Percentiles rank a stretch among this genome's conserved stretches.
These are phyloP conservation scores for Pachysandra terminalis DNA, from an alignment of 164 flowering plant genomes.

Conservation along the genomic window DNA sequence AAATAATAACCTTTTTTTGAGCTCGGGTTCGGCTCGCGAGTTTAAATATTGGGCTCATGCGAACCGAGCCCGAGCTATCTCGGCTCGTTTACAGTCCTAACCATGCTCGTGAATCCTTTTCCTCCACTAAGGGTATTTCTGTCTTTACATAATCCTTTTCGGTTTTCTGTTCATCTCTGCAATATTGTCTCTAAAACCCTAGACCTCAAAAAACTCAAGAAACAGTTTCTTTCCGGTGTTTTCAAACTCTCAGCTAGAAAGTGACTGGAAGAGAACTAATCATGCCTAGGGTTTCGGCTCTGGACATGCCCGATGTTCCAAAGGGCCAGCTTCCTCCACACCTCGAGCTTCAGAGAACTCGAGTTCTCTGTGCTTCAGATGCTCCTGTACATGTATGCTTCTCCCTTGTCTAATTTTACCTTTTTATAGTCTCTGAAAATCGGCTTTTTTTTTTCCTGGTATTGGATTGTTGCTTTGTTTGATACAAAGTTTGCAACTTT, in stretches of 20 bases:
- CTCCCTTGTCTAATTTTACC: not conserved
- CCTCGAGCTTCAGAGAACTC: constrained; percentile 66
- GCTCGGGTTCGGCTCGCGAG: too few relatives aligned
- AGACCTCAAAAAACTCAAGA: too few relatives aligned
- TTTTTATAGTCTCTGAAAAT: not conserved
- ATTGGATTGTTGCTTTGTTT: not conserved
- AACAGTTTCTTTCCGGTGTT: not conserved
- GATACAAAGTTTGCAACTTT: not conserved
- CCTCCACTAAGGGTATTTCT: too few relatives aligned
- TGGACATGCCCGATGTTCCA: constrained; percentile 64
- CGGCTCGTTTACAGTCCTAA: too few relatives aligned
- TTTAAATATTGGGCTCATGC: too few relatives aligned
- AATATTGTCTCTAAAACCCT: too few relatives aligned
- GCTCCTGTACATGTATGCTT: constrained; percentile 64
- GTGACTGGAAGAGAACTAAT: not conserved
- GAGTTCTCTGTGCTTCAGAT: constrained; percentile 56
- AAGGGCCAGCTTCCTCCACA: constrained; percentile 69
- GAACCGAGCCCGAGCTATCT: too few relatives aligned
- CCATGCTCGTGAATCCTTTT: too few relatives aligned
- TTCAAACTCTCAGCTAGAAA: too few relatives aligned
- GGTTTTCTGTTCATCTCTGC: too few relatives aligned
- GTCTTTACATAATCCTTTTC: too few relatives aligned
- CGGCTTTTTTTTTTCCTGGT: not conserved
- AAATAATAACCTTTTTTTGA: too few relatives aligned
- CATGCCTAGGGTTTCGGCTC: constrained; percentile 16